Conservation (phyloP, 495 filamentous ascomycete species). For the Aspergillus hancockii region DNA sequence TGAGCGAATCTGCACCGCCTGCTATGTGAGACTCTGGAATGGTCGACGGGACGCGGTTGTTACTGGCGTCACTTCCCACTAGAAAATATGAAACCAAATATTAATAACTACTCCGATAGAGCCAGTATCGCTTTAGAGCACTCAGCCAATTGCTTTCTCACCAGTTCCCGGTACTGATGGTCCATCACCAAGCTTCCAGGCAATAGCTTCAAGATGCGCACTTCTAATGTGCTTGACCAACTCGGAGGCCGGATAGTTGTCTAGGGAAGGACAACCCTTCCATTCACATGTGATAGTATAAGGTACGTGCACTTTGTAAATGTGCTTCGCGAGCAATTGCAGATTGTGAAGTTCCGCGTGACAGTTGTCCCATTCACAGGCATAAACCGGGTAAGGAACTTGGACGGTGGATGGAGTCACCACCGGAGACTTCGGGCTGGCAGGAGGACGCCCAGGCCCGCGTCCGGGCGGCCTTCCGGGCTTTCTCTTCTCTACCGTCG, state of each 20-base stretch:
- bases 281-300: slow-evolving; percentile 36
- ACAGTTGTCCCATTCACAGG: slow-evolving; percentile 67
- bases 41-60: slow-evolving; percentile 19
- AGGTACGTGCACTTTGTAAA: slow-evolving; percentile 55
- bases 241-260: slow-evolving; percentile 29
- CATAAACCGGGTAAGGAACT: slow-evolving; percentile 46
- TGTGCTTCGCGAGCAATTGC: slow-evolving; percentile 66
- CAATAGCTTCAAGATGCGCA: slow-evolving; percentile 57
- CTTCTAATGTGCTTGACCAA: slow-evolving; percentile 64
- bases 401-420: slow-evolving; percentile 12
- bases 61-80: slow-evolving; percentile 12
- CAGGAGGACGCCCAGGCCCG: slow-evolving; percentile 24
- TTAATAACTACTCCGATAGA: slow-evolving; percentile 19
- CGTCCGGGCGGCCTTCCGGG: slow-evolving; percentile 12
- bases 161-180: slow-evolving; percentile 49
- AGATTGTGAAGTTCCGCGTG: slow-evolving; percentile 73
- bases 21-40: slow-evolving; percentile 26
- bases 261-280: slow-evolving; percentile 29
- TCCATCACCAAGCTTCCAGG: slow-evolving; percentile 70
- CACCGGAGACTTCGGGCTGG: slow-evolving; percentile 14
- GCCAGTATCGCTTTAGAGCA: slow-evolving; percentile 16
- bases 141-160: slow-evolving; percentile 38
- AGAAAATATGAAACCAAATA: slow-evolving; percentile 16
- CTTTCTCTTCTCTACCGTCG: slow-evolving; percentile 15
- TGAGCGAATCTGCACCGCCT: slow-evolving; percentile 30